Percentiles rank a stretch among this genome's conserved stretches.
Evolutionary conservation across 148 eudicot species (phyloP).

Genomic region (Cornus kousa): DNA sequence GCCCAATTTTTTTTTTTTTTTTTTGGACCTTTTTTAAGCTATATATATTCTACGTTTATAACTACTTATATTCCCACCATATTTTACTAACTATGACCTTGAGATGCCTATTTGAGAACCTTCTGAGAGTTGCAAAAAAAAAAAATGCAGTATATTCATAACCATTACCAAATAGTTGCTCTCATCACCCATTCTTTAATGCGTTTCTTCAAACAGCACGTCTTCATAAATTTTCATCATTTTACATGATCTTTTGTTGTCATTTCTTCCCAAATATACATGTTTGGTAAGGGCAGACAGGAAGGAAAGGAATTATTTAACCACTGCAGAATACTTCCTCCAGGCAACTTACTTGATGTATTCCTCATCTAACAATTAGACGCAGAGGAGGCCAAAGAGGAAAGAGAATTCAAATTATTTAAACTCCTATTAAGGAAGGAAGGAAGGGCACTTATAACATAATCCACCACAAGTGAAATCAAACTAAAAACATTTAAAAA

Average conservation of each 20-base stretch:
- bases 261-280: no score
- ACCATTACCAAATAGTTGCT: no score
- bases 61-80: no score
- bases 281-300: not conserved
- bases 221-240: not conserved
- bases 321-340: not conserved
- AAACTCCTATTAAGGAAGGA: not conserved
- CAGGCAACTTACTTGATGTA: conserved; percentile 1
- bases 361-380: conserved; percentile 4
- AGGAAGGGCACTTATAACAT: not conserved
- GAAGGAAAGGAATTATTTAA: not conserved
- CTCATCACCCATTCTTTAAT: no score
- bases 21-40: no score
- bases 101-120: no score
- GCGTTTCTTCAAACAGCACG: no score
- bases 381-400: not conserved
- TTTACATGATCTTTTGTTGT: not conserved
- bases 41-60: no score
- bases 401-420: conserved; percentile 5
- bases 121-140: no score
- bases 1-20: no score
- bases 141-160: no score
- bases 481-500: not conserved
- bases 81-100: no score
- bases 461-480: not conserved